Percentiles rank a stretch among this genome's conserved stretches.
Conservation (phyloP, 352 stramenopile species). For the Phytophthora rubi region DNA sequence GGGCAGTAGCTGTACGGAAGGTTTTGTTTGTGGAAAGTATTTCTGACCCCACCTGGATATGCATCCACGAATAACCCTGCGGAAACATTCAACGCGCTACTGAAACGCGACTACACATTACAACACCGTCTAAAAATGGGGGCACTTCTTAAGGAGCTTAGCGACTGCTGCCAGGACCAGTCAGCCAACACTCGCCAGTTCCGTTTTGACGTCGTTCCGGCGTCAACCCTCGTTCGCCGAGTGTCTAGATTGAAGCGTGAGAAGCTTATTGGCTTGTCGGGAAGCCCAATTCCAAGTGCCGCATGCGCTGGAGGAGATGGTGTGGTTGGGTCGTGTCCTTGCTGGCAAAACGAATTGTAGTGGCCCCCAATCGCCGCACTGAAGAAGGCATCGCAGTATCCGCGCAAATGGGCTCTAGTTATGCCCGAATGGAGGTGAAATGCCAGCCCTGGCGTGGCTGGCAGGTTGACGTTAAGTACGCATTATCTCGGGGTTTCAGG, state of each 20-base stretch:
- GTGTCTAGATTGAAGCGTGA: not conserved
- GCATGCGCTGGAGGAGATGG: not conserved
- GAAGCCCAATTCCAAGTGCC: not conserved
- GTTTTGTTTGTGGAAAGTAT: not conserved
- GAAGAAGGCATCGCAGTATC: slow-evolving; percentile 8
- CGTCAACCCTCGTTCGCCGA: not conserved
- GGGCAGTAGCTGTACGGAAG: too few species aligned
- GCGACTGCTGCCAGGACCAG: not conserved
- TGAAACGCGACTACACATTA: not conserved
- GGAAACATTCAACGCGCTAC: not conserved
- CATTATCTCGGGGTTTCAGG: too few species aligned
- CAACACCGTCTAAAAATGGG: not conserved
- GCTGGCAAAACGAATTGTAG: not conserved
- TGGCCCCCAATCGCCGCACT: not conserved
- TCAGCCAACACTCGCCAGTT: not conserved
- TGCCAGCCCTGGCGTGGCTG: not conserved
- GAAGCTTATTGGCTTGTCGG: not conserved
- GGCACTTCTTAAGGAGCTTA: not conserved
- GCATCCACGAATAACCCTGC: not conserved
- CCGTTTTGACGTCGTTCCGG: not conserved
- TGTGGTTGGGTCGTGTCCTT: not conserved
- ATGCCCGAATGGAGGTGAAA: slow-evolving; percentile 1
- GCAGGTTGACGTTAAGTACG: not conserved
- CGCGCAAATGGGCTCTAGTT: slow-evolving; percentile 8
- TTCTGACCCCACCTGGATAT: not conserved